Evolutionary conservation across 768 basidiomycete species (phyloP).

Genomic region (Candolleomyces eurysporus): DNA sequence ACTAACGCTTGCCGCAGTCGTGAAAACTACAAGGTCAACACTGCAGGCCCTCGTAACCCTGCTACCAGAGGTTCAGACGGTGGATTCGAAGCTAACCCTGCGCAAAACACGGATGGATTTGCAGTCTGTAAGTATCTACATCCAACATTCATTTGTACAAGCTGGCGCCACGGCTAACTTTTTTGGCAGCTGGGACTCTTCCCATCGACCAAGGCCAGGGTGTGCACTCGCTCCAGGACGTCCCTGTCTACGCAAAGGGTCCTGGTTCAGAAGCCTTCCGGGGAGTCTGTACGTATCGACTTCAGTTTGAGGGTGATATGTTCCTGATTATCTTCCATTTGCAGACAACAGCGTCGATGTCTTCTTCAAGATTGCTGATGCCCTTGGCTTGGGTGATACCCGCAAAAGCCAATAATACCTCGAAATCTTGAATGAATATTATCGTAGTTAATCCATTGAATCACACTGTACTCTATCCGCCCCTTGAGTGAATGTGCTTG

Average conservation of each 20-base stretch:
- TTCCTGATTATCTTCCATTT: not conserved
- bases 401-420: not conserved
- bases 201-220: constrained; percentile 32
- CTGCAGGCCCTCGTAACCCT: constrained; percentile 36
- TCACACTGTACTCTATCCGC: too few relatives aligned
- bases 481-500: not conserved
- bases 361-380: constrained; percentile 40
- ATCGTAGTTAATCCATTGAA: too few relatives aligned
- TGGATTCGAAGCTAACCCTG: constrained; percentile 29
- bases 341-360: constrained; percentile 44
- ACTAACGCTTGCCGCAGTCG: constrained; percentile 21
- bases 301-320: too few relatives aligned
- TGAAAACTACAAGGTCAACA: constrained; percentile 33
- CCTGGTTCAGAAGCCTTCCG: constrained; percentile 41
- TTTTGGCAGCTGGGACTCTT: constrained; percentile 31
- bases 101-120: constrained; percentile 35
- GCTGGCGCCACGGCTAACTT: not conserved
- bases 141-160: not conserved
- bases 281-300: constrained; percentile 36
- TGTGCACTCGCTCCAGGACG: constrained; percentile 42
- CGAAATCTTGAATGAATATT: too few relatives aligned
- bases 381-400: constrained; percentile 23
- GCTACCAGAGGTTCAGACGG: constrained; percentile 25
- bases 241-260: constrained; percentile 44
- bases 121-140: constrained; percentile 20